phyloP scores from a whole-genome alignment of 106 monocot genomes.

The Phalaenopsis aphrodite region DNA sequence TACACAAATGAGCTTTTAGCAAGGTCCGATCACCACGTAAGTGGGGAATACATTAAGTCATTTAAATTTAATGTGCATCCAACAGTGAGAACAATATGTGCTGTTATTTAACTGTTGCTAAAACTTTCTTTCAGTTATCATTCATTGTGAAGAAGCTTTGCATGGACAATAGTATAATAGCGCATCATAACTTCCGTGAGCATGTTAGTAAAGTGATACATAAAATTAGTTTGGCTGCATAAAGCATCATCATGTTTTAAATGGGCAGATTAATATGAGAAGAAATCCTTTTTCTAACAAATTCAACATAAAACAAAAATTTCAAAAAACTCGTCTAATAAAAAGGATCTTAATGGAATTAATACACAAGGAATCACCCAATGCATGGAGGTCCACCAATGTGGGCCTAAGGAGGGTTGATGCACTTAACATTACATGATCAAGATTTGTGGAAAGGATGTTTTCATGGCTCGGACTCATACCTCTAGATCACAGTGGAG shows the following conservation, averaged over 20 bases:
- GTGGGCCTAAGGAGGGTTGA: too few relatives aligned
- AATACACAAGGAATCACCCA: neutral
- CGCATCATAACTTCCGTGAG: neutral
- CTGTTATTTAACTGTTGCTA: neutral
- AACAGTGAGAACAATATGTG: neutral
- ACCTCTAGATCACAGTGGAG: neutral
- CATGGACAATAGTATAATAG: neutral
- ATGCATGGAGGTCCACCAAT: neutral
- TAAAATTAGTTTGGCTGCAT: neutral
- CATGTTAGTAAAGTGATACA: neutral
- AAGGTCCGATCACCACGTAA: neutral
- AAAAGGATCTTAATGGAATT: neutral
- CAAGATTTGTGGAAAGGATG: neutral
- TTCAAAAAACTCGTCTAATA: neutral
- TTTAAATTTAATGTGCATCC: neutral
- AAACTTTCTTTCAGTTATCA: neutral
- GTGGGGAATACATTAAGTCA: neutral
- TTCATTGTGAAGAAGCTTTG: neutral
- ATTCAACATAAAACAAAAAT: neutral
- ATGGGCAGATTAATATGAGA: neutral
- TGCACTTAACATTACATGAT: neutral
- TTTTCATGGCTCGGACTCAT: neutral
- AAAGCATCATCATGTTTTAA: neutral
- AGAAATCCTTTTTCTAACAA: neutral
- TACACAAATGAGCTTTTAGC: neutral